Conservation (phyloP, 179 eudicot species). For the Beta macrorhiza region DNA sequence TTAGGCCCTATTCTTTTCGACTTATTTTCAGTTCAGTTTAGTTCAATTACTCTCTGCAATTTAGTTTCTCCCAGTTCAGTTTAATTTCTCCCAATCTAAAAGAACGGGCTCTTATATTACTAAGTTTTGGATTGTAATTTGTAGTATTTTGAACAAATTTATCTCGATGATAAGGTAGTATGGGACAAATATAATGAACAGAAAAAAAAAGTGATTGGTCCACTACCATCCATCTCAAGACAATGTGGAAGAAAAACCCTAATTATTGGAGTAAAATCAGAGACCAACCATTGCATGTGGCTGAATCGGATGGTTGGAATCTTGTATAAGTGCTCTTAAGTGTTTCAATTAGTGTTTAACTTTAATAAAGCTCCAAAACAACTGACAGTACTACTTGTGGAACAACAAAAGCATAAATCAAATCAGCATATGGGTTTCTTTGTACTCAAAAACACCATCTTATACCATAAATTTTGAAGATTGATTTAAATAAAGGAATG, state of each 20-base stretch:
- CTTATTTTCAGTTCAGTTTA: no score
- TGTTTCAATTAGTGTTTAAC: conserved; percentile 8
- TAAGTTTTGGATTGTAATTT: no score
- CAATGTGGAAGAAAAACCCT: neutral
- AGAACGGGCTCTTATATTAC: no score
- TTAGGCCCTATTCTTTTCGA: no score
- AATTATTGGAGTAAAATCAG: conserved; percentile 7
- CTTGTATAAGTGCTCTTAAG: neutral
- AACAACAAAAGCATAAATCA: neutral
- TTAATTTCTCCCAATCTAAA: no score
- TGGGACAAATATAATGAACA: no score
- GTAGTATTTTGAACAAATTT: no score
- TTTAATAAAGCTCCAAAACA: conserved; percentile 17
- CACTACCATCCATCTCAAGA: neutral
- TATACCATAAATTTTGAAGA: neutral
- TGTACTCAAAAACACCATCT: neutral
- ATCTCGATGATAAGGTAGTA: no score
- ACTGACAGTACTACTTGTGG: neutral
- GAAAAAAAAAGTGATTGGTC: no score
- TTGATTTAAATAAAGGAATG: neutral
- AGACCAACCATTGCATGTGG: conserved; percentile 20
- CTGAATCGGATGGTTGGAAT: conserved; percentile 8
- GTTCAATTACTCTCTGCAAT: no score
- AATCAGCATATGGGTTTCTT: neutral
- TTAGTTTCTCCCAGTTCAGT: no score